Conservation (phyloP, 1,284 basidiomycete species). For the Xerocomus amazonicus region DNA sequence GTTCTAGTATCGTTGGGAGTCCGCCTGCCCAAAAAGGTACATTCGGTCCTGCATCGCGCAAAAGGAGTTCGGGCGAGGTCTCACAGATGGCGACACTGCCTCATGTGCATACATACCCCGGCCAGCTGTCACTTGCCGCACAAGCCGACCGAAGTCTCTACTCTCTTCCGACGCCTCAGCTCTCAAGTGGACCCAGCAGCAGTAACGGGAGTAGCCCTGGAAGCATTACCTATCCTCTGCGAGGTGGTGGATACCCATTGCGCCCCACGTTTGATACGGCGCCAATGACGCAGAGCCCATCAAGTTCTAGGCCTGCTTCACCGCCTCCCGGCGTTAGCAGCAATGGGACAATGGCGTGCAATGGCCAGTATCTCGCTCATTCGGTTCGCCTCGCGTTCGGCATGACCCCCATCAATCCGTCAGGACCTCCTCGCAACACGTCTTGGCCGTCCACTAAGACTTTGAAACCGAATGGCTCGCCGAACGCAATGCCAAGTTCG, state of each 20-base stretch:
- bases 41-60: slow-evolving; percentile 28
- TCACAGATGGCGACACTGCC: slow-evolving; percentile 27
- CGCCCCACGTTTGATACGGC: slow-evolving; percentile 27
- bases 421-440: slow-evolving; percentile 37
- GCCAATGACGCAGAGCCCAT: slow-evolving; percentile 28
- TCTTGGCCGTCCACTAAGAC: slow-evolving; percentile 35
- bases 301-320: slow-evolving; percentile 35
- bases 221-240: slow-evolving; percentile 36
- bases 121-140: slow-evolving; percentile 30
- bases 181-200: slow-evolving; percentile 58
- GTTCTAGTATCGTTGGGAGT: slow-evolving; percentile 38
- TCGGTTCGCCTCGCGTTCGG: slow-evolving; percentile 82
- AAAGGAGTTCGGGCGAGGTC: slow-evolving; percentile 31
- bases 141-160: slow-evolving; percentile 35
- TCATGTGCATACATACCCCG: slow-evolving; percentile 33
- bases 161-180: slow-evolving; percentile 51
- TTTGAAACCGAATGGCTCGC: slow-evolving; percentile 17
- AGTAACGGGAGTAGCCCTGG: slow-evolving; percentile 56
- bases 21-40: slow-evolving; percentile 35
- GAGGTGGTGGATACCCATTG: slow-evolving; percentile 8
- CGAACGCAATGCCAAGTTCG: slow-evolving; percentile 5
- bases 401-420: slow-evolving; percentile 77
- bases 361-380: slow-evolving; percentile 68
- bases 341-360: slow-evolving; percentile 12
- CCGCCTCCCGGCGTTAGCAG: slow-evolving; percentile 17